These are phyloP conservation scores for Talaromyces atroroseus DNA, from an alignment of 2,329 filamentous ascomycete genomes.

Conservation along the genomic window DNA sequence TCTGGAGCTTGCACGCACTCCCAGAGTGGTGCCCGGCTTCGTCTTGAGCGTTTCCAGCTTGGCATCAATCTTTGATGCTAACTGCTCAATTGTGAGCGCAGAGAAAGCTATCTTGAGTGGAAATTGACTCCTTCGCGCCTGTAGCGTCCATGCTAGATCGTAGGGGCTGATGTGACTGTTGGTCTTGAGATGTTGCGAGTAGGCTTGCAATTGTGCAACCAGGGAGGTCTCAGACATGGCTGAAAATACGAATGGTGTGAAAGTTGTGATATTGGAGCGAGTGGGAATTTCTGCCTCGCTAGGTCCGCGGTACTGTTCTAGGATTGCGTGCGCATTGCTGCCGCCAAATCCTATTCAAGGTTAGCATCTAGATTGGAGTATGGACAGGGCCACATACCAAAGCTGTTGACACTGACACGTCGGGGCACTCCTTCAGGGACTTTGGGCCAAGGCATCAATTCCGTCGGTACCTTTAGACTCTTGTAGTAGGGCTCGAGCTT, in stretches of 20 bases:
- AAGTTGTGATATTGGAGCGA: background rate
- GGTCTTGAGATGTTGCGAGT: conserved; percentile 45
- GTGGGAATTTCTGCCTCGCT: too few species aligned
- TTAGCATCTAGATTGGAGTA: too few species aligned
- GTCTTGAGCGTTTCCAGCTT: background rate
- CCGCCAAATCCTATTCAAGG: conserved; percentile 36
- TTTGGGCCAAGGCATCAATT: conserved; percentile 22
- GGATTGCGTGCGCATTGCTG: conserved; percentile 29
- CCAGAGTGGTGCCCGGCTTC: background rate
- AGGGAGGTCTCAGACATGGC: background rate
- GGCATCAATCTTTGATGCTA: background rate
- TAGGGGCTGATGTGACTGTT: conserved; percentile 46
- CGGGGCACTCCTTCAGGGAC: conserved; percentile 21
- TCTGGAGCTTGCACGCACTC: background rate
- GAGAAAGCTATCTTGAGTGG: background rate
- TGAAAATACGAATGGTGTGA: conserved; percentile 9
- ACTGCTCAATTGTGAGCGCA: background rate
- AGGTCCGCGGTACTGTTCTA: conserved; percentile 14
- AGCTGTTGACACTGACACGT: conserved; percentile 33
- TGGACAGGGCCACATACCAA: too few species aligned
- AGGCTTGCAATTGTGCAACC: background rate
- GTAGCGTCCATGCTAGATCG: conserved; percentile 52
- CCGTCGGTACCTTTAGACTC: conserved; percentile 19
- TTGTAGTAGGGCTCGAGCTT: conserved; percentile 20
- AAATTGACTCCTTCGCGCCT: conserved; percentile 6